Base-by-base conservation (phyloP, 2,329 filamentous ascomycete species). In the Septoria linicola region DNA sequence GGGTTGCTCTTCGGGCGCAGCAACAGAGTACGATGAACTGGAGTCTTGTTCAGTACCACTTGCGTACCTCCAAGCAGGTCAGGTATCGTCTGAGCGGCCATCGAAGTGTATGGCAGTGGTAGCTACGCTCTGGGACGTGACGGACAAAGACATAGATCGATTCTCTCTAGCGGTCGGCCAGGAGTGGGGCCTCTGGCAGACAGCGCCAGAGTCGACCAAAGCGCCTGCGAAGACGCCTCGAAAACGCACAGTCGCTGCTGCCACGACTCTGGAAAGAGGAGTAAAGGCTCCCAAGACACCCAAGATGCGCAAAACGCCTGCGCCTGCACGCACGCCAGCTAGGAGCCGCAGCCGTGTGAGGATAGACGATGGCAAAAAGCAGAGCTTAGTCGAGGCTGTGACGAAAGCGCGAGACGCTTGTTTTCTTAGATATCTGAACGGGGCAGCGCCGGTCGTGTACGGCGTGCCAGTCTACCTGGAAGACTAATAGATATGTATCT, bases 101-200 rank as follows among this genome's bases (percentile, higher is more conserved):
- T 43, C 51, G 11, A 65, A 60, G 52, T 62, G 74, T 66, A 61
- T 90, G 3, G 90, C 92, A 0, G 82, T 97, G 8, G 84, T 97
- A 2, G 93, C 90, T 39, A 96, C 91, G 13, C 76, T 99, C 31
- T 99, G 93, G 93, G 93, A 99, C 70, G 93, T 99, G 42, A 99
- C 93, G 8, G 93, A 99, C 68, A 88, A 88, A 64, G 93, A 99
- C 69, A 96, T 96, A 68, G 95, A 99, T 73, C 87, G 91, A 14
- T 95, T 96, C 69, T 88, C 91, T 0, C 83, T 85, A 27, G 78
- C 80, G 20, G 76, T 87, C 2, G 87, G 96, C 67, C 87, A 93
- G 66, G 80, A 86, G 62, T 99, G 93, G 93, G 93, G 93, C 0
- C 69, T 99, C 5, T 74, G 69, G 78, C 47, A 58, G 3, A 21